Evolutionary conservation across 1,284 basidiomycete species (phyloP), one percentile per base, ranked within the genome.

Genomic region (Ceratobasidium sp.): DNA sequence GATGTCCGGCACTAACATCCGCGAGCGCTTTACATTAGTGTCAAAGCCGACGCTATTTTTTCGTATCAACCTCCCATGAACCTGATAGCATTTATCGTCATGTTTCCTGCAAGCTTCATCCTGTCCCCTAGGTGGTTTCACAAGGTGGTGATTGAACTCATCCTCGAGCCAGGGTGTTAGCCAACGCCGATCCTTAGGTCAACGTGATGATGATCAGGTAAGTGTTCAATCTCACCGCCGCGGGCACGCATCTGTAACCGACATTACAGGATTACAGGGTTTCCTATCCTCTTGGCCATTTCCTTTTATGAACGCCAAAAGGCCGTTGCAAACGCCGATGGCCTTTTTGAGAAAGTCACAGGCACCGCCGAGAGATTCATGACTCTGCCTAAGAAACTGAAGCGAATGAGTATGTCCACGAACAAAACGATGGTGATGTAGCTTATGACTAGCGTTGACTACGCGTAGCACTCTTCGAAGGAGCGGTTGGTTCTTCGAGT

Each of bases 31-130:
- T 71, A 27, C 53, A 25, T 25, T 2, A 92, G 90, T 13, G 90
- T 93, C 57, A 93, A 92, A 74, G 88, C 89, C 56, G 95, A 97
- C 76, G 93, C 88, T 1, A 79, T 98, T 15, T 97, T 97, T 78
- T 94, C 92, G 32, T 98, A 97, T 76, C 93, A 95, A 75, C 91
- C 95, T 0, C 95, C 95, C 0, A 81, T 97, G 74, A 96, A 96
- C 77, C 79, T 96, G 3, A 73, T 94, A 47, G 94, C 94, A 0
- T 79, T 96, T 12, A 86, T 87, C 60, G 80, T 94, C 70, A 90
- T 96, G 85, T 83, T 93, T 72, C 94, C 94, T 0, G 83, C 91
- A 32, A 92, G 89, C 73, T 94, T 91, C 75, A 80, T 93, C 47
- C 81, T 96, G 32, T 79, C 73, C 40, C 78, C 79, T 0, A 73